Evolutionary conservation across 148 eudicot genomes (phyloP).

Genomic region (Rheum nobile): DNA sequence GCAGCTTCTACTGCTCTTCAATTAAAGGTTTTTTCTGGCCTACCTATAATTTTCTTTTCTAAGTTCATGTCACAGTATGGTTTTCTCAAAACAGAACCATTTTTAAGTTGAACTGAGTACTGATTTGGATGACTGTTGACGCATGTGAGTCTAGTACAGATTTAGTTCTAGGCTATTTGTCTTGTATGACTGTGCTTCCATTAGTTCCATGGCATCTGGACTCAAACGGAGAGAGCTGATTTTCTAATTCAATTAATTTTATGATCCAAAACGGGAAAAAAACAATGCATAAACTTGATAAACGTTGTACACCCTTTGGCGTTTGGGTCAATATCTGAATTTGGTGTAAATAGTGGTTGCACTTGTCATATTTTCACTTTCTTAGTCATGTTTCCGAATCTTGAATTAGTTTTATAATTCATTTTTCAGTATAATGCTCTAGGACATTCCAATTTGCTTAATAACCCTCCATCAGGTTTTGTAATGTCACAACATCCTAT

Average conservation of each 20-base stretch:
- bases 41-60: constrained; percentile 13
- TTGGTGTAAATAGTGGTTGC: background rate
- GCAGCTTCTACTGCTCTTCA: constrained; percentile 18
- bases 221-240: background rate
- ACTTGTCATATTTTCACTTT: background rate
- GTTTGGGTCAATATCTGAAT: background rate
- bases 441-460: constrained; percentile 8
- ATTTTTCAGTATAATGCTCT: constrained; percentile 11
- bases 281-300: background rate
- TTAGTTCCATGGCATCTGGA: background rate
- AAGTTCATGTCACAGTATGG: constrained; percentile 9
- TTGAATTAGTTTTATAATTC: background rate
- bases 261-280: background rate
- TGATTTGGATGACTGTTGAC: constrained; percentile 10
- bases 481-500: constrained; percentile 24
- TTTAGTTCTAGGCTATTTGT: background rate
- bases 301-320: background rate
- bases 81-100: constrained; percentile 9
- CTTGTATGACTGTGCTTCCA: constrained; percentile 6
- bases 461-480: constrained; percentile 12
- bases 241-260: background rate
- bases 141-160: background rate
- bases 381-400: background rate
- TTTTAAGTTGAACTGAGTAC: constrained; percentile 15
- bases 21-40: constrained; percentile 13